These are phyloP conservation scores for Venturia aucupariae DNA, from an alignment of 2,329 filamentous ascomycete genomes.

Conservation along the genomic window DNA sequence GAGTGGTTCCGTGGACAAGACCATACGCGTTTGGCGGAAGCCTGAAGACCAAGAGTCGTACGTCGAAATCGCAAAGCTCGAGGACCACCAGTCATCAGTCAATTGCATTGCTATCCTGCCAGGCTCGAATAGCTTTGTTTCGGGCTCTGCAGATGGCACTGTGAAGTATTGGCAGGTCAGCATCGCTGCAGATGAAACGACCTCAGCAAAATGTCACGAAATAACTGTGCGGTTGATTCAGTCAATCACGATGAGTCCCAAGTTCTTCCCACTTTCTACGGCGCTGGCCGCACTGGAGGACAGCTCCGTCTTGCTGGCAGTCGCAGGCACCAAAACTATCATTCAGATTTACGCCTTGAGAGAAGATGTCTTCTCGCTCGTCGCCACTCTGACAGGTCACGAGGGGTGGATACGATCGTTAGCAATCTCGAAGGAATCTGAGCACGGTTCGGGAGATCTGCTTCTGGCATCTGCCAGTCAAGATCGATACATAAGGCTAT, in stretches of 20 bases:
- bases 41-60: conserved; percentile 23
- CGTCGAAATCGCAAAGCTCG: conserved; percentile 39
- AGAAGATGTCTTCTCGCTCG: conserved; percentile 52
- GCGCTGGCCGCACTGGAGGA: conserved; percentile 55
- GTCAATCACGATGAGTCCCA: conserved; percentile 62
- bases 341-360: conserved; percentile 69
- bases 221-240: conserved; percentile 48
- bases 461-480: conserved; percentile 89
- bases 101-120: conserved; percentile 50
- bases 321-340: conserved; percentile 74
- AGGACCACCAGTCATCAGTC: conserved; percentile 63
- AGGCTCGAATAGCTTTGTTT: conserved; percentile 42
- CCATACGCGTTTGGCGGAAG: conserved; percentile 53
- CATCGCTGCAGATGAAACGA: conserved; percentile 21
- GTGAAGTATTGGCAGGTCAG: conserved; percentile 60
- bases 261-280: conserved; percentile 72
- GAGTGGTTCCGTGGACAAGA: conserved; percentile 74
- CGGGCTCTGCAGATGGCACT: conserved; percentile 54
- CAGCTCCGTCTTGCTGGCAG: conserved; percentile 59
- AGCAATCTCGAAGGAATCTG: conserved; percentile 60
- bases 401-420: conserved; percentile 92
- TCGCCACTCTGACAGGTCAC: conserved; percentile 75
- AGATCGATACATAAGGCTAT: conserved; percentile 92
- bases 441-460: conserved; percentile 51
- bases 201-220: conserved; percentile 19